phyloP scores from a whole-genome alignment of 2,329 filamentous ascomycete species.

The Basipetospora chlamydospora region DNA sequence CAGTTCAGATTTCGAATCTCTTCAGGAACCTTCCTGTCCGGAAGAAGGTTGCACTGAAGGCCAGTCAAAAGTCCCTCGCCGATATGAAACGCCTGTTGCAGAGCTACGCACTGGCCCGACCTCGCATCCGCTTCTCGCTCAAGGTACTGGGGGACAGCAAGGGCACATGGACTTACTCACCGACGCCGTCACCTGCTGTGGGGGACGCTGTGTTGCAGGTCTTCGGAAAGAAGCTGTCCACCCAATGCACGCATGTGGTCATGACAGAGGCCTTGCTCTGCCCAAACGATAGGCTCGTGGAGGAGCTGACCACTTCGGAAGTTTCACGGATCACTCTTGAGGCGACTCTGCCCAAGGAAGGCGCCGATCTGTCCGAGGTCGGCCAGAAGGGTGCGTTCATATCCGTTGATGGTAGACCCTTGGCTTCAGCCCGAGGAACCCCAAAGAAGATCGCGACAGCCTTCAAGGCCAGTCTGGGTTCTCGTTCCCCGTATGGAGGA shows the following conservation, averaged over 20 bases:
- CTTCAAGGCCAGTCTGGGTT: conserved; percentile 35
- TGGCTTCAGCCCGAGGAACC: conserved; percentile 38
- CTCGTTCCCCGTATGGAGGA: conserved; percentile 12
- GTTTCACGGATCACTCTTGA: conserved; percentile 26
- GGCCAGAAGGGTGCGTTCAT: conserved; percentile 41
- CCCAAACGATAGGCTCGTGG: background rate
- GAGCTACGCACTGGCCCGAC: conserved; percentile 51
- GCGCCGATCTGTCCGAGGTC: conserved; percentile 27
- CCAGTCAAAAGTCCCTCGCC: conserved; percentile 38
- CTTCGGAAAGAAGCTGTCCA: conserved; percentile 40
- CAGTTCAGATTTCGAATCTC: conserved; percentile 44
- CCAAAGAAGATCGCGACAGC: conserved; percentile 42
- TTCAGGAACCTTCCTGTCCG: conserved; percentile 50
- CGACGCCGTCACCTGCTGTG: conserved; percentile 30
- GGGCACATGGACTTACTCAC: conserved; percentile 46
- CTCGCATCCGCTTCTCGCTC: conserved; percentile 44
- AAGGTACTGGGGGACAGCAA: conserved; percentile 40
- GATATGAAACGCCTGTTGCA: conserved; percentile 47
- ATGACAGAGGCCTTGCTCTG: conserved; percentile 11
- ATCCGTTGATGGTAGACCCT: conserved; percentile 53
- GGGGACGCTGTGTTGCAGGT: conserved; percentile 48
- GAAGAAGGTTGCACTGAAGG: conserved; percentile 40
- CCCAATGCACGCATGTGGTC: conserved; percentile 34
- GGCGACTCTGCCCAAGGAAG: conserved; percentile 40
- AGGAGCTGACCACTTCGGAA: background rate